Conservation (phyloP, 2,329 filamentous ascomycete genomes). For the Neoscytalidium dimidiatum region DNA sequence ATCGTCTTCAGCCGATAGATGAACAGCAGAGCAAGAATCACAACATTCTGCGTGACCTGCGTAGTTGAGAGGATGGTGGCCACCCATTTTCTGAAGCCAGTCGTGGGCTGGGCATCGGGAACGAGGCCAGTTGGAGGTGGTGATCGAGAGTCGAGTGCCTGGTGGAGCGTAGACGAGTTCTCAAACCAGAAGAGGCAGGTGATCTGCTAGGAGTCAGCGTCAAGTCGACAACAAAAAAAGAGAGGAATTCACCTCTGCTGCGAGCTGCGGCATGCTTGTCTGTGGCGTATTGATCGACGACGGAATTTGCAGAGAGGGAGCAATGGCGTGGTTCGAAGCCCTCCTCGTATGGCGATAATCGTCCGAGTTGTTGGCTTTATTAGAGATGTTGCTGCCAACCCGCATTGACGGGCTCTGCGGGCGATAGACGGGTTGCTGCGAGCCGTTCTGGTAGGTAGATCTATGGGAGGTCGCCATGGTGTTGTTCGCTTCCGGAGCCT, state of each 20-base stretch:
- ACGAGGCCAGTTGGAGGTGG: slow-evolving; percentile 57
- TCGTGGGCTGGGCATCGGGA: slow-evolving; percentile 72
- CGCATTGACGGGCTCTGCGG: not conserved
- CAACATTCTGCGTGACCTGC: slow-evolving; percentile 94
- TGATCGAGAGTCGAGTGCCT: slow-evolving; percentile 64
- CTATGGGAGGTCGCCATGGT: not conserved
- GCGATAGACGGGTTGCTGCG: not conserved
- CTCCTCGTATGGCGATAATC: slow-evolving; percentile 7
- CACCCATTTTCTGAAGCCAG: slow-evolving; percentile 91
- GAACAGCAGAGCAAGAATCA: slow-evolving; percentile 85
- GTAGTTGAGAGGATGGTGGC: slow-evolving; percentile 88
- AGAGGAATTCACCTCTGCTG: slow-evolving; percentile 35
- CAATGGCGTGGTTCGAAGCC: slow-evolving; percentile 22
- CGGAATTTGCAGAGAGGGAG: slow-evolving; percentile 32
- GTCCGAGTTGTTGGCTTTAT: not conserved
- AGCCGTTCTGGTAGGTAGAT: slow-evolving; percentile 8
- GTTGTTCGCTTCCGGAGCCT: slow-evolving; percentile 23
- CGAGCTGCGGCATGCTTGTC: slow-evolving; percentile 41
- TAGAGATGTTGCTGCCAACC: not conserved
- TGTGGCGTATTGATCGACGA: slow-evolving; percentile 40
- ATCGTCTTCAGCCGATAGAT: slow-evolving; percentile 90
- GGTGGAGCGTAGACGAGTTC: slow-evolving; percentile 74
- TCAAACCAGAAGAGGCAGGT: slow-evolving; percentile 99
- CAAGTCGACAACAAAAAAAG: slow-evolving; percentile 3
- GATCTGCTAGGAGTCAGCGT: slow-evolving; percentile 58